A percentile compares a stretch with the other conserved stretches of the same genome.
Evolutionary conservation across 2,329 filamentous ascomycete genomes (phyloP).

Genomic region (Fusarium heterosporum): DNA sequence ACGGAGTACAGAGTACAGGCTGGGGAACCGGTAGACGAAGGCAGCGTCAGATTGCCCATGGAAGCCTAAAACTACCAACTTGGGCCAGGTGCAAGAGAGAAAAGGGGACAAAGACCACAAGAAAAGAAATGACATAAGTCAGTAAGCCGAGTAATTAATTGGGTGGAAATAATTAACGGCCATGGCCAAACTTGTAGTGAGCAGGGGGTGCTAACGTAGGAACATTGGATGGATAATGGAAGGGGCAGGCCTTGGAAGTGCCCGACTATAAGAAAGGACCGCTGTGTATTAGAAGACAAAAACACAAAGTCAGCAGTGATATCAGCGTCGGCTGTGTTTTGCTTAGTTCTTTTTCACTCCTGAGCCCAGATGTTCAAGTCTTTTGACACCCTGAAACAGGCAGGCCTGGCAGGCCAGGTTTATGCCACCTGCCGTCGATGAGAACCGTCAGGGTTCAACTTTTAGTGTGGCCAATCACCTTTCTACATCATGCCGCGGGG

Average conservation of each 20-base stretch:
- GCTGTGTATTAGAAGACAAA: too few relatives aligned
- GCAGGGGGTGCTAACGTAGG: conserved; percentile 18
- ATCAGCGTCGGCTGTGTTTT: too few relatives aligned
- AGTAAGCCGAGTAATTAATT: conserved; percentile 2
- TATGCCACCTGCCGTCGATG: conserved; percentile 38
- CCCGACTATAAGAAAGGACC: too few relatives aligned
- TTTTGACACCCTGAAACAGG: background rate
- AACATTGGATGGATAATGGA: conserved; percentile 12
- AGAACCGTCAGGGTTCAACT: conserved; percentile 44
- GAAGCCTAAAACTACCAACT: background rate
- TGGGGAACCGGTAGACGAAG: background rate
- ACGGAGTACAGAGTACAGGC: background rate
- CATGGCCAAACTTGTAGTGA: conserved; percentile 9
- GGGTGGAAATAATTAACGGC: conserved; percentile 22
- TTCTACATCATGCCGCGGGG: conserved; percentile 45
- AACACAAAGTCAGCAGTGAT: too few relatives aligned
- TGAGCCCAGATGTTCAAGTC: too few relatives aligned
- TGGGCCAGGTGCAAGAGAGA: background rate
- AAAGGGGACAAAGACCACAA: conserved; percentile 6
- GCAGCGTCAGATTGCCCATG: background rate
- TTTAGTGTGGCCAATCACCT: conserved; percentile 40
- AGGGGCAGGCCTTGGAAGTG: conserved; percentile 4
- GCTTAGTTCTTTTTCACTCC: too few relatives aligned
- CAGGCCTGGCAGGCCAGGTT: conserved; percentile 31
- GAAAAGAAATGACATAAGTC: conserved; percentile 16